phyloP scores from a whole-genome alignment of 2,329 filamentous ascomycete genomes.

The Phialophora chinensis region DNA sequence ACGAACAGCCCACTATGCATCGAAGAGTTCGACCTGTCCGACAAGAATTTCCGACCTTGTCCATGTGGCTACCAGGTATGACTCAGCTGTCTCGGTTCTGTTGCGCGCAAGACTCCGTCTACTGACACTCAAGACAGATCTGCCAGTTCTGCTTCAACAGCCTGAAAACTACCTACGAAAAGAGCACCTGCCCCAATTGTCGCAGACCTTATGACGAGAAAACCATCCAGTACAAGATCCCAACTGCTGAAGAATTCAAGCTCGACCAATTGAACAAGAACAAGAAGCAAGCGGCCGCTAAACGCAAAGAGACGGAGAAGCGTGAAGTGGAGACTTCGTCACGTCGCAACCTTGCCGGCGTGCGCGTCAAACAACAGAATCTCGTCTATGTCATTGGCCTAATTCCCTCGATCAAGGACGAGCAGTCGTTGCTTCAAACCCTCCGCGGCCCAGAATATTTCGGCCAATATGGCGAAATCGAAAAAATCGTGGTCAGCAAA shows the following conservation, averaged over 20 bases:
- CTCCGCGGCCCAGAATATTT: constrained; percentile 92
- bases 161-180: constrained; percentile 92
- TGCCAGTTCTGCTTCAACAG: constrained; percentile 99
- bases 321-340: constrained; percentile 94
- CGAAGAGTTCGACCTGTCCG: constrained; percentile 97
- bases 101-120: neutral
- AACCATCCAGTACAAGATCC: constrained; percentile 95
- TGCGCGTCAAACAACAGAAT: constrained; percentile 97
- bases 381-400: constrained; percentile 97
- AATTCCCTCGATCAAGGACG: constrained; percentile 88
- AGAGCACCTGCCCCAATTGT: constrained; percentile 96
- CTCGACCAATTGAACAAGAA: constrained; percentile 41
- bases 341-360: constrained; percentile 92
- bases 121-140: constrained; percentile 64
- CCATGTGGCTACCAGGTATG: constrained; percentile 96
- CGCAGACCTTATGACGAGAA: constrained; percentile 94
- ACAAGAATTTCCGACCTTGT: constrained; percentile 95
- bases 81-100: neutral
- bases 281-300: constrained; percentile 79
- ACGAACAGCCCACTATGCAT: constrained; percentile 85
- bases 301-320: constrained; percentile 94
- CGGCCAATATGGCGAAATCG: constrained; percentile 96
- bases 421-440: constrained; percentile 82
- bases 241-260: constrained; percentile 78
- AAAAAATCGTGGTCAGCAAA: constrained; percentile 98